These are phyloP conservation scores for Spinellus fusiger DNA, from an alignment of 192 early-diverging fungal species.

Conservation along the genomic window DNA sequence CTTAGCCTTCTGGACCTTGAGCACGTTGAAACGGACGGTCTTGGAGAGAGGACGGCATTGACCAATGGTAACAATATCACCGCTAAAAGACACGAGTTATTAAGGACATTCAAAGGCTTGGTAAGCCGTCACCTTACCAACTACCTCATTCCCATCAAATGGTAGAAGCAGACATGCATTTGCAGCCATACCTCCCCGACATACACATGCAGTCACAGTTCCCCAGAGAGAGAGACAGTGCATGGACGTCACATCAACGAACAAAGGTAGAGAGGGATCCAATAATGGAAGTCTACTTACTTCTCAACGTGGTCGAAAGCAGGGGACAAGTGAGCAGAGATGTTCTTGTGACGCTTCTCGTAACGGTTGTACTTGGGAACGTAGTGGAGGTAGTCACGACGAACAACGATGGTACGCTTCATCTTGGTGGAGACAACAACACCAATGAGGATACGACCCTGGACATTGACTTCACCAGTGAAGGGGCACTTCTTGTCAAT, in stretches of 20 bases:
- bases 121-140: constrained; percentile 40
- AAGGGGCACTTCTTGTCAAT: constrained; percentile 99
- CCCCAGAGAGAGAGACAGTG: neutral
- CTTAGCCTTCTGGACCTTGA: constrained; percentile 91
- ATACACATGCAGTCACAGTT: neutral
- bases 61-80: constrained; percentile 95
- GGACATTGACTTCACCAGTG: constrained; percentile 90
- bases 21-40: constrained; percentile 99
- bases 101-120: constrained; percentile 30
- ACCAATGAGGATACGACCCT: constrained; percentile 95
- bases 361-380: constrained; percentile 99
- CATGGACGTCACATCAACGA: constrained; percentile 8
- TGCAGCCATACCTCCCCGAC: neutral
- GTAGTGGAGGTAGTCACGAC: constrained; percentile 99
- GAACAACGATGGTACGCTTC: constrained; percentile 98
- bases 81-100: constrained; percentile 34
- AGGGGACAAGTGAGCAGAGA: constrained; percentile 93
- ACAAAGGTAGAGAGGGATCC: constrained; percentile 8
- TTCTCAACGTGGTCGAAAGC: constrained; percentile 81
- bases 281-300: constrained; percentile 18
- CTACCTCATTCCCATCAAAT: constrained; percentile 24
- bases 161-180: neutral
- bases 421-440: constrained; percentile 93
- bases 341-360: constrained; percentile 99
- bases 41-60: constrained; percentile 99